Percentiles rank a stretch among this genome's conserved stretches.
These are phyloP conservation scores for Lepiota brunneoincarnata DNA, from an alignment of 768 basidiomycete species.

Conservation along the genomic window DNA sequence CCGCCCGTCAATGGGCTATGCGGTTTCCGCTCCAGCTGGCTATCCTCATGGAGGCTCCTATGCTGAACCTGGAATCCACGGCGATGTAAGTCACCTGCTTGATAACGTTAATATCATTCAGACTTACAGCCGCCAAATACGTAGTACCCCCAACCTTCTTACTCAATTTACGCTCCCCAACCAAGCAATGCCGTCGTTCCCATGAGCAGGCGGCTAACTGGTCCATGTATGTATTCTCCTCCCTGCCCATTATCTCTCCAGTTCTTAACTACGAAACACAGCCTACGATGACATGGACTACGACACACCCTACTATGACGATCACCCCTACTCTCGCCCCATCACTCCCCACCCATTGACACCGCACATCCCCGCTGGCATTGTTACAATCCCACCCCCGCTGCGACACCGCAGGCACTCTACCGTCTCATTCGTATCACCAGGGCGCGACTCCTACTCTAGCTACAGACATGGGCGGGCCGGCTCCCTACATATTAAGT, in stretches of 20 bases:
- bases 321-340: conserved; percentile 26
- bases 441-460: conserved; percentile 7
- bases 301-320: conserved; percentile 53
- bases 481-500: conserved; percentile 57
- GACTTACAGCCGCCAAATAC: conserved; percentile 9
- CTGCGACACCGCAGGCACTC: conserved; percentile 46
- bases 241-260: background rate
- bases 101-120: background rate
- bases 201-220: conserved; percentile 36
- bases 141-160: conserved; percentile 43
- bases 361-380: conserved; percentile 22
- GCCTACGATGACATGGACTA: conserved; percentile 53
- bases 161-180: conserved; percentile 44
- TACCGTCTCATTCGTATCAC: conserved; percentile 42
- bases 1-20: conserved; percentile 38
- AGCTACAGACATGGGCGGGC: conserved; percentile 38
- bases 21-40: conserved; percentile 16
- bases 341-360: conserved; percentile 1
- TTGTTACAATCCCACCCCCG: conserved; percentile 28
- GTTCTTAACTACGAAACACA: conserved; percentile 21
- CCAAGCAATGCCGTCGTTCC: conserved; percentile 32
- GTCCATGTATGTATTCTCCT: conserved; percentile 33
- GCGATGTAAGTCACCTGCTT: conserved; percentile 33
- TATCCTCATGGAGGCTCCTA: conserved; percentile 39
- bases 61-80: conserved; percentile 33